Evolutionary conservation across 1,284 basidiomycete species (phyloP).

Genomic region (Papiliotrema fonsecae): DNA sequence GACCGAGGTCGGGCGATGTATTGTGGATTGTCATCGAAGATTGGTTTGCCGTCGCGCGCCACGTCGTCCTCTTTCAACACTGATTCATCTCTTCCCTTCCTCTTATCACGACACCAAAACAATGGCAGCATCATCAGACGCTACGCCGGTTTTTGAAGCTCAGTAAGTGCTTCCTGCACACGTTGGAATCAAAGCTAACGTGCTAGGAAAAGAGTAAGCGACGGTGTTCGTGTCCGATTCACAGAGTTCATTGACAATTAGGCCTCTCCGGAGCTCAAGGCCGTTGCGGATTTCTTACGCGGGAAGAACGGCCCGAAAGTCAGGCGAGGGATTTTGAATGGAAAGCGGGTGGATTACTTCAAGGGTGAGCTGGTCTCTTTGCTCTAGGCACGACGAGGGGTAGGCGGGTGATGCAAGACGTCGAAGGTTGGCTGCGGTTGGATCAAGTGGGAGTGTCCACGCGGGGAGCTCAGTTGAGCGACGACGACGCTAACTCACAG

Average conservation of each 20-base stretch:
- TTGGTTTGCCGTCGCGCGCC: no score
- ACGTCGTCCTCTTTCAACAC: no score
- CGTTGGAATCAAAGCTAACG: slow-evolving; percentile 3
- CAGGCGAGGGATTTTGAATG: slow-evolving; percentile 82
- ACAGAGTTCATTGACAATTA: slow-evolving; percentile 5
- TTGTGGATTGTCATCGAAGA: no score
- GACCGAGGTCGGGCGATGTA: no score
- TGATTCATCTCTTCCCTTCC: background rate
- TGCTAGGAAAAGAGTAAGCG: slow-evolving; percentile 26
- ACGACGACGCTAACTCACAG: slow-evolving; percentile 48
- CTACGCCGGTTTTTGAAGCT: slow-evolving; percentile 30
- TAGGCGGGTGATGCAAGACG: no score
- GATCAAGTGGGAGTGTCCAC: background rate
- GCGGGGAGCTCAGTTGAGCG: background rate
- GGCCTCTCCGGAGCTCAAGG: slow-evolving; percentile 69
- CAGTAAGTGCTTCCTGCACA: slow-evolving; percentile 20
- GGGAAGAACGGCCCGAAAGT: slow-evolving; percentile 84
- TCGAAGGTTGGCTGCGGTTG: no score
- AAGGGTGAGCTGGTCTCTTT: slow-evolving; percentile 62
- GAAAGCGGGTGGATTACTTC: slow-evolving; percentile 96
- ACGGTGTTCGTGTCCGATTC: background rate
- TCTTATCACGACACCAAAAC: background rate
- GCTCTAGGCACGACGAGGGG: background rate
- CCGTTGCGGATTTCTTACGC: slow-evolving; percentile 77
- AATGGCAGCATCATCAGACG: slow-evolving; percentile 30